These are phyloP conservation scores for Novymonas esmeraldas DNA, from an alignment of 208 protist genomes.

Conservation along the genomic window DNA sequence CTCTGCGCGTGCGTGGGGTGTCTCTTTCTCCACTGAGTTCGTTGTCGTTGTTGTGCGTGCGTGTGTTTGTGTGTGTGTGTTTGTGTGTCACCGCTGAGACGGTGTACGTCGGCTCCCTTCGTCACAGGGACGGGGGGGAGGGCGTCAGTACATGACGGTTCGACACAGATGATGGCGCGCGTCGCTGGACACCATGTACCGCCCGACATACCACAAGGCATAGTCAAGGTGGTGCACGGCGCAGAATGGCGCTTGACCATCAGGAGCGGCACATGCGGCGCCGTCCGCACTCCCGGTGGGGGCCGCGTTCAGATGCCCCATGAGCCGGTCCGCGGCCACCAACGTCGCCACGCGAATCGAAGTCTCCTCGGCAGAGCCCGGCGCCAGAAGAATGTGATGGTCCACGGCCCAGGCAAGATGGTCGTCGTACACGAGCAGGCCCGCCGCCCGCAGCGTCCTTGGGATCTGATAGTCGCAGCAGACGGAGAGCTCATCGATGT, in stretches of 20 bases:
- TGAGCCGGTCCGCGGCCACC: slow-evolving; percentile 46
- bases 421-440: slow-evolving; percentile 61
- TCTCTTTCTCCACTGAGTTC: no score
- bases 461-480: slow-evolving; percentile 92
- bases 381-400: slow-evolving; percentile 45
- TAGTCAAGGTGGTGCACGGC: slow-evolving; percentile 57
- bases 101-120: no score
- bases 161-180: slow-evolving; percentile 67
- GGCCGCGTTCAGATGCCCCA: slow-evolving; percentile 40
- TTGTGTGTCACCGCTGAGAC: no score
- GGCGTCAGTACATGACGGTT: slow-evolving; percentile 65
- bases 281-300: no score
- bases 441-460: slow-evolving; percentile 67
- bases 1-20: no score
- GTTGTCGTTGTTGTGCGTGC: no score
- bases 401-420: slow-evolving; percentile 52
- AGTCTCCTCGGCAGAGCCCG: slow-evolving; percentile 54
- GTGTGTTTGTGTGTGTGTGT: no score
- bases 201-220: slow-evolving; percentile 80
- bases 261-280: no score
- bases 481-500: slow-evolving; percentile 56
- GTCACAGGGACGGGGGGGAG: no score
- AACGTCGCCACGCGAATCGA: slow-evolving; percentile 72
- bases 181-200: slow-evolving; percentile 36
- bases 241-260: slow-evolving; percentile 1